Evolutionary conservation across 345 rosid species (phyloP), one percentile per base, ranked within the genome.

Genomic region (Orychophragmus violaceus): DNA sequence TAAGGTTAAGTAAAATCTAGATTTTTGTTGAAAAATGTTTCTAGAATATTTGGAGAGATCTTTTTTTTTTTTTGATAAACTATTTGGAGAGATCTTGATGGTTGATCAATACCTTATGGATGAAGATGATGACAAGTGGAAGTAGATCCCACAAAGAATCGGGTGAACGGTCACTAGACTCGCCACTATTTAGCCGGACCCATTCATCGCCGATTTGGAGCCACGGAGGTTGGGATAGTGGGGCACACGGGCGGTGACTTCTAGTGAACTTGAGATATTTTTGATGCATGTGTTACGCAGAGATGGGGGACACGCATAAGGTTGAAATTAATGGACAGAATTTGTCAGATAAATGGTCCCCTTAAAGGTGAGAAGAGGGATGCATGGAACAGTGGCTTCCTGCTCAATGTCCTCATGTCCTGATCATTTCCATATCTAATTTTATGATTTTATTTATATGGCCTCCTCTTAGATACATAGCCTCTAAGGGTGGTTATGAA

Each of bases 311-410:
- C 64, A 64, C 70, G 64, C 59, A 65, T 71, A 46, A 49, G 76
- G 70, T 45, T 46, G 21, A 46, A 65, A 71, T 70, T 3, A 42
- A 30, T 62, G 56, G 75, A 62, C 63, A 70, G 48, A 62, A 62
- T n/a, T 27, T 35, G 46, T 53, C 57, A 70, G 55, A 70, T 28
- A 54, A 44, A 54, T 63, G 70, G 76, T 63, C 76, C 76, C 69
- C 58, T 55, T 55, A 54, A 63, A 62, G 66, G 66, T 51, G 22
- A 19, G 23, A 45, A 57, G 48, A 45, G 49, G 28, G 41, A 68
- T 62, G 75, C 69, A 62, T 55, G 64, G 64, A 71, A 71, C 70
- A 56, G 42, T 56, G 32, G 10, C 55, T 49, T 21, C 52, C 29
- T 49, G 29, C 54, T 49, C 54, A 49, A 49, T 49, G 54, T 45